These are phyloP conservation scores for Conoideocrella luteorostrata DNA, from an alignment of 2,329 filamentous ascomycete genomes.

Conservation along the genomic window DNA sequence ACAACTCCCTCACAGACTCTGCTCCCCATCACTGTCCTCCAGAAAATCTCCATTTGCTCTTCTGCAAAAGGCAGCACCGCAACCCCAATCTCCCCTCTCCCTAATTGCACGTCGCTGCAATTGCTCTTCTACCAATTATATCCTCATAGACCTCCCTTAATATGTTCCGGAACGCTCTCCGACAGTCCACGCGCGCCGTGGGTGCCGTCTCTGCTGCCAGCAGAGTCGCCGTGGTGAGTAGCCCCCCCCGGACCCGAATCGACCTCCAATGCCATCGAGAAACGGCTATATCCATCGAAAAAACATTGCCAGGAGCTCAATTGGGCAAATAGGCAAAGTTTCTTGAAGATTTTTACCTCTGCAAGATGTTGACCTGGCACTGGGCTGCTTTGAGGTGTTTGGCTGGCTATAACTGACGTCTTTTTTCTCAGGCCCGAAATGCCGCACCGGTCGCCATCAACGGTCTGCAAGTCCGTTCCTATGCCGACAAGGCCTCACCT, in stretches of 20 bases:
- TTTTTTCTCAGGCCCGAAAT: slow-evolving; percentile 71
- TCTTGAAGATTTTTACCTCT: neutral
- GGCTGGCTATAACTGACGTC: slow-evolving; percentile 42
- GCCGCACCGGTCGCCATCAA: slow-evolving; percentile 72
- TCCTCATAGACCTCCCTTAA: slow-evolving; percentile 45
- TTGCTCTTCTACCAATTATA: slow-evolving; percentile 51
- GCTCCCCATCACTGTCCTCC: slow-evolving; percentile 33
- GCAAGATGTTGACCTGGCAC: slow-evolving; percentile 8
- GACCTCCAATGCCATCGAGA: slow-evolving; percentile 41
- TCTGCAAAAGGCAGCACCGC: slow-evolving; percentile 41
- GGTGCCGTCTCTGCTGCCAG: slow-evolving; percentile 87
- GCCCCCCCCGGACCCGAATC: slow-evolving; percentile 34
- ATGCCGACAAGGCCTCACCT: slow-evolving; percentile 89
- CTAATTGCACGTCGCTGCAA: slow-evolving; percentile 58
- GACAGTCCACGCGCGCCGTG: slow-evolving; percentile 92
- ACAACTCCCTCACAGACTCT: slow-evolving; percentile 37
- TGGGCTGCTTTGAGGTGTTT: slow-evolving; percentile 27
- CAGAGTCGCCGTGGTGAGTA: slow-evolving; percentile 91
- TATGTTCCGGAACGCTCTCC: slow-evolving; percentile 98
- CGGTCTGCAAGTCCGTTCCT: slow-evolving; percentile 62
- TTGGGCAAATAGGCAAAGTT: slow-evolving; percentile 21
- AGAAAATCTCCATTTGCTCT: slow-evolving; percentile 41
- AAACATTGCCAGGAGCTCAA: slow-evolving; percentile 26
- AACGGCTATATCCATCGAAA: slow-evolving; percentile 25
- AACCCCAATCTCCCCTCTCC: slow-evolving; percentile 53